Base-by-base conservation (phyloP, 441 rosid genomes). In the Pelargonium hybrid region DNA sequence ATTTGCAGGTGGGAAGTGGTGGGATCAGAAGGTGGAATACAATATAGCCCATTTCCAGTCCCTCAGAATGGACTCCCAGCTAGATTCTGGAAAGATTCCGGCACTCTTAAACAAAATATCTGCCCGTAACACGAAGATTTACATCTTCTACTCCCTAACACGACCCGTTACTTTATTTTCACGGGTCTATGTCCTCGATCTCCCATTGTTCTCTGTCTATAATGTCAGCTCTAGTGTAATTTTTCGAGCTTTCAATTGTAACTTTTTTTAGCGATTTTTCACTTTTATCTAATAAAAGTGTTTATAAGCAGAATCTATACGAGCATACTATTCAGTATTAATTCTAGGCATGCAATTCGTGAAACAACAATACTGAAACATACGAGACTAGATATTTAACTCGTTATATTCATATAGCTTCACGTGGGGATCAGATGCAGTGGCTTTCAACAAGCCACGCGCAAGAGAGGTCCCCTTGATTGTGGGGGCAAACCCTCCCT, bases 1-100 rank as follows among this genome's bases (percentile, higher is more conserved):
- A 23, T 48, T 34, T 75, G 84, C 82, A 93, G 97, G 78, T 93
- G 96, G 90, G 89, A 90, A 75, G 84, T 87, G 80, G 84, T 81
- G 80, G 96, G 90, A 34, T 66, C 82, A 9, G 77, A 71, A 45
- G 64, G 75, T 74, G 96, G 97, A 77, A 82, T 90, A 73, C 87
- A 91, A 65, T 88, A 91, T 73, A 79, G 87, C 39, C 98, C 98
- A 75, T 93, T 93, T 71, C 98, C 97, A 10, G 85, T 93, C 48
- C 98, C 96, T 65, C 77, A 61, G 64, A 77, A 81, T 31, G 94
- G 98, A 23, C 90, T 93, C 41, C 96, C 85, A 0, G 86, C 90
- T 56, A 87, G 86, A 83, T 85, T 87, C 86, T 82, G 86, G 85
- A 83, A 67, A 77, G 74, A 71, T 68, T 71, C 81, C 56, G 61